Evolutionary conservation across 768 basidiomycete genomes (phyloP), one percentile per base, ranked within the genome.

Genomic region (Podaxis mareebaensis): DNA sequence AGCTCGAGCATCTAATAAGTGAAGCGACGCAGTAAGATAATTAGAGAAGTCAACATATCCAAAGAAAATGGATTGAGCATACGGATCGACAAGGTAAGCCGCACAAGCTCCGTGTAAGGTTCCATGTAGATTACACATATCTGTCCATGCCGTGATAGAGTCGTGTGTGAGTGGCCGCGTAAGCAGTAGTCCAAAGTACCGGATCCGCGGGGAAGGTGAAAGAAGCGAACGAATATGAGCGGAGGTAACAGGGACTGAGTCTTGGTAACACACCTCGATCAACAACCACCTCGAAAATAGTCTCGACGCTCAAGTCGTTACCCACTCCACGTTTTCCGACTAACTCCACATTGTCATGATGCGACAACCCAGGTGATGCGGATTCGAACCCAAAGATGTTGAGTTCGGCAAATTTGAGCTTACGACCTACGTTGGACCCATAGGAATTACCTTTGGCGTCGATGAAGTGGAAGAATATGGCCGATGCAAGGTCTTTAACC

Each of bases 91-190:
- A 33, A 88, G 75, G 65, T 85, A 79, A 0, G 82, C 84, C 3
- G 82, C 79, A 67, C 85, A 87, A 4, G 76, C 85, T 1, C 85
- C 86, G 57, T 88, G 86, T n/a, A 88, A 60, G 17, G 74, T 78
- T 7, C 80, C 76, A 57, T 70, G 71, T 15, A 75, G 67, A 55
- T 87, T 87, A 64, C 84, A 75, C 85, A 88, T 87, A 59, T 86
- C 86, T 87, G 55, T 3, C 12, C 57, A 42, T n/a, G 20, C 20
- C 15, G 20, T n/a, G 30, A 49, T 60, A 39, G 49, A 52, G 54
- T 55, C 40, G 20, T 12, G 24, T 53, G 15, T 12, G n/a, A 36
- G 28, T 20, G 22, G 24, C 30, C 12, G 56, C 13, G 13, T 22
- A 26, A 24, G 20, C 22, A 33, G 28, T 30, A 33, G 39, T 5